Evolutionary conservation across 139 green algal genomes (phyloP).

Genomic region (Micromonas pusilla): DNA sequence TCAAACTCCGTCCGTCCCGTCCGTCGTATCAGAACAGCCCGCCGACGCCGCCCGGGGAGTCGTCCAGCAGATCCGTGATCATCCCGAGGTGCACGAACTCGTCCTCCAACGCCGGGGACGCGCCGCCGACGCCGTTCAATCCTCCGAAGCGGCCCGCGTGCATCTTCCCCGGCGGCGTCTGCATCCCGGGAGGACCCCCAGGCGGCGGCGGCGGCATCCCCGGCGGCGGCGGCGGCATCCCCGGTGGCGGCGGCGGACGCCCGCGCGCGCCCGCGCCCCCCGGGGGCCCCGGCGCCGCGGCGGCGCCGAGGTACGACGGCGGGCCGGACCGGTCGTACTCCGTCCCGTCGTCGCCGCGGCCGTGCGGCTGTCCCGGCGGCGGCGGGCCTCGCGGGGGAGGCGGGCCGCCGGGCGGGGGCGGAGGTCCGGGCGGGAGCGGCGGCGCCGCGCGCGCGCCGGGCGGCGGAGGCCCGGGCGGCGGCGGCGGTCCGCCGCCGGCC

Average conservation of each 20-base stretch:
- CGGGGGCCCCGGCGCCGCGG: not conserved
- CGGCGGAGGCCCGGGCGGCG: not conserved
- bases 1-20: no score
- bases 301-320: not conserved
- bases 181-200: not conserved
- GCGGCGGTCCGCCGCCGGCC: not conserved
- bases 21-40: not conserved
- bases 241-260: not conserved
- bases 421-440: not conserved
- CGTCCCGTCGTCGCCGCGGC: not conserved
- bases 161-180: not conserved
- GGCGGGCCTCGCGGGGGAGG: conserved; percentile 12
- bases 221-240: not conserved
- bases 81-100: conserved; percentile 23
- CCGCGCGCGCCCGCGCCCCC: not conserved
- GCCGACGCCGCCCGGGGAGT: not conserved
- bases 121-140: not conserved
- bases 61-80: conserved; percentile 14
- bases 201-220: conserved; percentile 6
- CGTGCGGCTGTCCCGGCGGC: not conserved
- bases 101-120: not conserved
- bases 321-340: not conserved
- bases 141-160: not conserved
- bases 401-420: not conserved
- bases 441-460: not conserved